phyloP scores from a whole-genome alignment of 768 basidiomycete genomes.

The Pulveroboletus frians region DNA sequence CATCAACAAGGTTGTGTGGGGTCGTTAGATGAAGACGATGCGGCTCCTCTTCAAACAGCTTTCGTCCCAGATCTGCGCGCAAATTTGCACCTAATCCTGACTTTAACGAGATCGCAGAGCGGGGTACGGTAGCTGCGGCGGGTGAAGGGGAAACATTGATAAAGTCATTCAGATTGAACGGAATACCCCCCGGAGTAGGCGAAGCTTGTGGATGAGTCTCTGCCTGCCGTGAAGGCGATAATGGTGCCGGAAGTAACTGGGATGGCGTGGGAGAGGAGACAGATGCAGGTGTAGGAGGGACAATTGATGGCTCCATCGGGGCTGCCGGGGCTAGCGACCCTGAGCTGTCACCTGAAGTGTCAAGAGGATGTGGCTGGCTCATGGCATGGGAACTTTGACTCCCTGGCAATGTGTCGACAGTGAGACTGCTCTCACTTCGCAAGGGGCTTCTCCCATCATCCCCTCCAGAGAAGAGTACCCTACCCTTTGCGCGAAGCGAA shows the following conservation, averaged over 20 bases:
- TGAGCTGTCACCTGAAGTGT: slow-evolving; percentile 13
- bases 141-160: slow-evolving; percentile 71
- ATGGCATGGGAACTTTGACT: slow-evolving; percentile 23
- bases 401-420: slow-evolving; percentile 21
- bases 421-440: slow-evolving; percentile 26
- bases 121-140: slow-evolving; percentile 32
- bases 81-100: slow-evolving; percentile 44
- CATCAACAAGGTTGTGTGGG: slow-evolving; percentile 17
- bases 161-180: slow-evolving; percentile 67
- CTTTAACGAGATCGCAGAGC: slow-evolving; percentile 28
- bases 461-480: slow-evolving; percentile 61
- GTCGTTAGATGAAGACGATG: slow-evolving; percentile 35
- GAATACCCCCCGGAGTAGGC: slow-evolving; percentile 33
- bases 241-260: slow-evolving; percentile 21
- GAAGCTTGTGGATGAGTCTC: slow-evolving; percentile 31
- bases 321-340: slow-evolving; percentile 23
- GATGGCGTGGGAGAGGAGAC: slow-evolving; percentile 19
- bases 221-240: slow-evolving; percentile 21
- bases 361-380: slow-evolving; percentile 14
- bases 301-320: slow-evolving; percentile 29
- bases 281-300: slow-evolving; percentile 33
- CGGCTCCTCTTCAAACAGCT: slow-evolving; percentile 68
- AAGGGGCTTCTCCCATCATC: slow-evolving; percentile 25
- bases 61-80: slow-evolving; percentile 59
- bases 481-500: slow-evolving; percentile 53